Evolutionary conservation across 495 filamentous ascomycete genomes (phyloP), one percentile per base, ranked within the genome.

Genomic region (Trichocladium uniseriatum): DNA sequence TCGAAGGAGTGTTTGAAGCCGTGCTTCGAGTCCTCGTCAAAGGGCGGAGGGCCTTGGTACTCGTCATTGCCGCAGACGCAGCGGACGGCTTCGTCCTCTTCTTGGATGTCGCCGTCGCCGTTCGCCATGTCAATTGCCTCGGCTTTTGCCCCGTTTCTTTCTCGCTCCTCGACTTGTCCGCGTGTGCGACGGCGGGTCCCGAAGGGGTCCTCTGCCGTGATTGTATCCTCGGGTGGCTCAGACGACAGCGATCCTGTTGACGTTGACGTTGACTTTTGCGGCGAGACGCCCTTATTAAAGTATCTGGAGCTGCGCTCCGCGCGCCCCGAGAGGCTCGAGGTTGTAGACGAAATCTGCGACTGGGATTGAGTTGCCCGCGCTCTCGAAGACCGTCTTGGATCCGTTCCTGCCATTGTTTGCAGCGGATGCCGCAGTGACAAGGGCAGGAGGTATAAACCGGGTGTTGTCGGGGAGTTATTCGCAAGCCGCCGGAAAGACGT

Each of bases 61-160:
- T 99, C 92, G 59, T 88, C 87, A 58, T 86, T 80, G 43, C 87
- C 89, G 67, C 92, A 99, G 47, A 99, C 82, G 69, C 92, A 99
- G 45, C 92, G 80, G 56, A 94, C 95, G 39, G 91, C 77, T 65
- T 94, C 88, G 59, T 98, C 90, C 59, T 95, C 91, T 43, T 95
- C 90, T 42, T 81, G 80, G 16, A 79, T 70, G 27, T 89, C 87
- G 31, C 76, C 79, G 47, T 68, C 67, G 34, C 68, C 71, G 52
- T 83, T 79, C 16, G 65, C 56, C 67, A 71, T 73, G 45, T 76
- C 72, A 29, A 75, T 62, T 43, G 72, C 64, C 41, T 79, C 74
- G 38, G 69, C 55, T 40, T 78, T 77, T 34, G 66, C 57, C 45
- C 63, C 53, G 2, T 48, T 45, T 35, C 79, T 79, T 19, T 81